A percentile compares a stretch with the other conserved stretches of the same genome.
phyloP scores from a whole-genome alignment of 441 rosid genomes.

The Populus hybrid region DNA sequence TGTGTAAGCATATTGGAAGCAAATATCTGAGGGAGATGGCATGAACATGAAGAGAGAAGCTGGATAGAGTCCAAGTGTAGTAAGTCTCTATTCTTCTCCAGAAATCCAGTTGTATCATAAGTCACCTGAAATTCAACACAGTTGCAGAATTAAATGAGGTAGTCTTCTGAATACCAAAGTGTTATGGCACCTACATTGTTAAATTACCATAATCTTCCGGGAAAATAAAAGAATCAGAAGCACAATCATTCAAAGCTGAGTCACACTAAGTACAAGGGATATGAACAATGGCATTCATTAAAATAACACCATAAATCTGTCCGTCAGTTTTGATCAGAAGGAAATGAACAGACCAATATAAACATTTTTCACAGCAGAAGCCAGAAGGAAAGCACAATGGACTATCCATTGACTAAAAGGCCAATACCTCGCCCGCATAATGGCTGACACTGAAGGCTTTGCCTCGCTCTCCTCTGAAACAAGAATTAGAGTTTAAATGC shows the following conservation, averaged over 20 bases:
- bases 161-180: slow-evolving; percentile 1
- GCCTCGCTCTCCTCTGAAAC: slow-evolving; percentile 80
- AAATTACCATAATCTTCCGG: neutral
- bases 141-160: slow-evolving; percentile 28
- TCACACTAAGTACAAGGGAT: neutral
- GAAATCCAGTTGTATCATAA: slow-evolving; percentile 90
- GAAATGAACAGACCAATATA: neutral
- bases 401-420: neutral
- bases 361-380: neutral
- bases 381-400: neutral
- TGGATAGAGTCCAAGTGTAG: slow-evolving; percentile 91
- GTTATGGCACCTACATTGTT: neutral
- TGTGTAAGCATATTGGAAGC: slow-evolving; percentile 88
- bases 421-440: slow-evolving; percentile 93
- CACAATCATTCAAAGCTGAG: neutral
- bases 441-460: slow-evolving; percentile 81
- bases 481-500: slow-evolving; percentile 71
- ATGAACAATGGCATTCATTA: neutral
- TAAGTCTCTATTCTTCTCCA: slow-evolving; percentile 96
- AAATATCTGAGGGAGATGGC: slow-evolving; percentile 85
- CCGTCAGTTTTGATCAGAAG: neutral
- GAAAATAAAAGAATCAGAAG: neutral
- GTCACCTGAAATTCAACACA: slow-evolving; percentile 59
- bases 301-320: neutral
- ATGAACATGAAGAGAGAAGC: slow-evolving; percentile 83